Evolutionary conservation across 2,329 filamentous ascomycete species (phyloP).

Genomic region (Epichloe baconii): DNA sequence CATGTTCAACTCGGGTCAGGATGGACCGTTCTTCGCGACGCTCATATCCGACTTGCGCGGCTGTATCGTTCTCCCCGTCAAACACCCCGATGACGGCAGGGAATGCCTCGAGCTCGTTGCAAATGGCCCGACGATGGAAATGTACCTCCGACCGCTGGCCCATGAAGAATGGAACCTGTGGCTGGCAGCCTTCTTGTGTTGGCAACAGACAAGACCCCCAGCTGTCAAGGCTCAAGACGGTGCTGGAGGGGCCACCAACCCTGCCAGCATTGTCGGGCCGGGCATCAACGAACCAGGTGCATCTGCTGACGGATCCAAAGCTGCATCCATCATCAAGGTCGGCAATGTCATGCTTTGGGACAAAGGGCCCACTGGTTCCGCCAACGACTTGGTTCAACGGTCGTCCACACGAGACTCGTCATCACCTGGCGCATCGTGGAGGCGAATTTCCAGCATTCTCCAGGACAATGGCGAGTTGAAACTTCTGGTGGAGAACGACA

Average conservation of each 20-base stretch:
- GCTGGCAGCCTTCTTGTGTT: conserved; percentile 69
- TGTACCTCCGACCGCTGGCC: conserved; percentile 47
- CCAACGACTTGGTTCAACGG: conserved; percentile 41
- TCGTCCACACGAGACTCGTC: conserved; percentile 44
- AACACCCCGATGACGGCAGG: conserved; percentile 28
- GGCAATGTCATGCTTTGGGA: conserved; percentile 89
- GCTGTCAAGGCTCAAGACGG: conserved; percentile 39
- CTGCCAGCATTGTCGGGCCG: conserved; percentile 22
- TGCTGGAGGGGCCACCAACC: conserved; percentile 16
- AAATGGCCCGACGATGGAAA: conserved; percentile 44
- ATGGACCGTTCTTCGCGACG: conserved; percentile 48
- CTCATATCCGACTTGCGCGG: conserved; percentile 64
- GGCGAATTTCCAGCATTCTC: conserved; percentile 79
- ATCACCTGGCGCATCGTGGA: conserved; percentile 54
- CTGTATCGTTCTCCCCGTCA: conserved; percentile 52
- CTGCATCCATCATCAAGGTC: conserved; percentile 78
- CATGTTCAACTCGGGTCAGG: conserved; percentile 60
- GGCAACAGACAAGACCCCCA: conserved; percentile 60
- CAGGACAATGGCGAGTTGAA: conserved; percentile 93
- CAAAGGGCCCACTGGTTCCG: conserved; percentile 47
- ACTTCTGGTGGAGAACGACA: conserved; percentile 75
- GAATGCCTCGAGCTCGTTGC: conserved; percentile 41
- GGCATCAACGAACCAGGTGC: conserved; percentile 30
- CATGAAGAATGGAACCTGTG: conserved; percentile 61
- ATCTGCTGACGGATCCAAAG: conserved; percentile 19